Base-by-base conservation (phyloP, 2,329 filamentous ascomycete species). In the Verticillium zaregamsianum region DNA sequence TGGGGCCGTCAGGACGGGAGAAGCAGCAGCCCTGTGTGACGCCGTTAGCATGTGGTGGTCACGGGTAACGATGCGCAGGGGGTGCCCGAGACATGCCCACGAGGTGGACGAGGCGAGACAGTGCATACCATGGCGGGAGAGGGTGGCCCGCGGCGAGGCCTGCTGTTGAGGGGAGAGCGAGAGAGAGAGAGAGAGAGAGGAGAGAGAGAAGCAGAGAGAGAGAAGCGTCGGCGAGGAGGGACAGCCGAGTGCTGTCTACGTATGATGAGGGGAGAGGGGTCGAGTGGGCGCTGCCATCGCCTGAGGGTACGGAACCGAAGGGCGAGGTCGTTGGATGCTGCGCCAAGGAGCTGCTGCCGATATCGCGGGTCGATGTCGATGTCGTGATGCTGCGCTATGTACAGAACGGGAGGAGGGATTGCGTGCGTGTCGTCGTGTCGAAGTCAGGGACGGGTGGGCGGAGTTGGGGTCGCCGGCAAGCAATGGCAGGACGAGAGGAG, bases 21-120 rank as follows among this genome's bases (percentile, higher is more conserved):
- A 86, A 77, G 70, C 84, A 87, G 74, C 85, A 87, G 68, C 85
- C 85, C 85, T 86, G 64, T 32, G 8, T 9, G 28, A 28, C 28
- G 28, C 28, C 6, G 28, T 28, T 28, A 28, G 28, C 28, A 28
- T 28, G 28, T 28, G 28, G 28, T 28, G 28, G 28, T 5, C 28
- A 28, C 1, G 28, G 28, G 28, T 28, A 5, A 28, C 28, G 28
- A 28, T 28, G 28, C 28, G 28, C 28, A 49, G 20, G 45, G 8
- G 17, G 17, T 20, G 15, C 45, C 39, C 12, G 45, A 49, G 45
- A 49, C 45, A 49, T 23, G n/a, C 17, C 39, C 45, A 49, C 45
- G 45, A 49, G 45, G 45, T n/a, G 20, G 33, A 23, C 8, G n/a
- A 23, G 23, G 45, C 45, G 23, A 49, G 45, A 49, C 45, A 49